phyloP scores from a whole-genome alignment of 148 eudicot species.

The Nyssa sinensis region DNA sequence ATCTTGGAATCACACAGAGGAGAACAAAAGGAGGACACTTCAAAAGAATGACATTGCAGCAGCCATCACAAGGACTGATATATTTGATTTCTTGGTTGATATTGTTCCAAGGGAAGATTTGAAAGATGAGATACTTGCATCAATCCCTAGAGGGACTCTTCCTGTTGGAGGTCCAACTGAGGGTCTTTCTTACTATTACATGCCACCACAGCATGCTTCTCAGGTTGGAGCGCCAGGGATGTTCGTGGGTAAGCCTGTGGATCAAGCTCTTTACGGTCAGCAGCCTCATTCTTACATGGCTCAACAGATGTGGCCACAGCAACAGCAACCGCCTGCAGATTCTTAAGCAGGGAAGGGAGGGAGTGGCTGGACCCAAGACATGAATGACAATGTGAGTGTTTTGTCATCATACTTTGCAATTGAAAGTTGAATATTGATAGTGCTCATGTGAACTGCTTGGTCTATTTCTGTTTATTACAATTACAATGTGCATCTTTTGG shows the following conservation, averaged over 20 bases:
- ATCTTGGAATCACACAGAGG: slow-evolving; percentile 45
- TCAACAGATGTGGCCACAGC: slow-evolving; percentile 46
- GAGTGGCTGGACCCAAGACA: neutral
- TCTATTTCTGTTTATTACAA: neutral
- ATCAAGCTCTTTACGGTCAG: slow-evolving; percentile 37
- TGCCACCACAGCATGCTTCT: slow-evolving; percentile 33
- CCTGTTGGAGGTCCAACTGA: slow-evolving; percentile 30
- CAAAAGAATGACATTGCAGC: slow-evolving; percentile 43
- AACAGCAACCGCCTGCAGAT: slow-evolving; percentile 32
- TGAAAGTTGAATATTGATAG: neutral
- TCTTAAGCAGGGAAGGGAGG: slow-evolving; percentile 24
- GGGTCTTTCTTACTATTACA: slow-evolving; percentile 28
- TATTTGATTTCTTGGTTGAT: slow-evolving; percentile 51
- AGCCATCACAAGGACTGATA: slow-evolving; percentile 36
- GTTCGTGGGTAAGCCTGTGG: slow-evolving; percentile 37
- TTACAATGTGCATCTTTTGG: neutral
- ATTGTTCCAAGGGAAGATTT: slow-evolving; percentile 42
- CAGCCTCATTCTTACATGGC: slow-evolving; percentile 32
- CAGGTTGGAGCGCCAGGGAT: slow-evolving; percentile 35
- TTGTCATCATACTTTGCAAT: neutral
- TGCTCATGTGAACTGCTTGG: neutral
- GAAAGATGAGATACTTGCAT: slow-evolving; percentile 29
- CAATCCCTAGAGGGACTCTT: slow-evolving; percentile 31
- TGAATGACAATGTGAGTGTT: slow-evolving; percentile 3
- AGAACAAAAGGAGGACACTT: slow-evolving; percentile 42